Percentiles rank a stretch among this genome's conserved stretches.
Evolutionary conservation across 2,329 filamentous ascomycete genomes (phyloP).

Genomic region (Neopestalotiopsis sp.): DNA sequence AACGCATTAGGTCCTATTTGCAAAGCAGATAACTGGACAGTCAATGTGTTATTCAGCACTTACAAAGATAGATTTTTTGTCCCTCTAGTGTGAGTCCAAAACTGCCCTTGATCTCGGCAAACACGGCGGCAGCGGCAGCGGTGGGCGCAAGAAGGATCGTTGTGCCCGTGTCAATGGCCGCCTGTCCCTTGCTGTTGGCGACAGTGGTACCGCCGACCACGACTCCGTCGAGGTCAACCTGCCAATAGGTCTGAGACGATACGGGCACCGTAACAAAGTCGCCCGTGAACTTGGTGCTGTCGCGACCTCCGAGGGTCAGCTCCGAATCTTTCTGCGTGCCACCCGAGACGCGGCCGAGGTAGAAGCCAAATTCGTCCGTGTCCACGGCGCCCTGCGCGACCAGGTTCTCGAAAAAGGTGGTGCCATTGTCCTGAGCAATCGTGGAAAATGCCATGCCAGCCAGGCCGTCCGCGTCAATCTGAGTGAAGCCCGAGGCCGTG

Average conservation of each 20-base stretch:
- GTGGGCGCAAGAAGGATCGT: conserved; percentile 13
- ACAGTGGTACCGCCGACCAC: conserved; percentile 1
- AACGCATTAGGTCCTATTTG: not conserved
- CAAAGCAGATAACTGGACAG: not conserved
- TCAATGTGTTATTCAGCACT: not conserved
- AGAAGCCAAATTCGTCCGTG: conserved; percentile 38
- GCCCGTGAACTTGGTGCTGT: conserved; percentile 14
- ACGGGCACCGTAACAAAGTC: conserved; percentile 12
- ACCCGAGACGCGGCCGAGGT: conserved; percentile 29
- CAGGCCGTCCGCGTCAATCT: conserved; percentile 41
- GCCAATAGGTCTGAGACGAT: conserved; percentile 16
- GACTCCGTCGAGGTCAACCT: conserved; percentile 14
- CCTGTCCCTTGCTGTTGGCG: conserved; percentile 6
- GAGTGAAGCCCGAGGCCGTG: conserved; percentile 32
- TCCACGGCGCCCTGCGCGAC: conserved; percentile 36
- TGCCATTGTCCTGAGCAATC: conserved; percentile 36
- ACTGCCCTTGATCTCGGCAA: not conserved
- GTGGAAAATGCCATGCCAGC: conserved; percentile 40
- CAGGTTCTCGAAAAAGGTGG: conserved; percentile 40
- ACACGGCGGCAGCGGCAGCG: conserved; percentile 2
- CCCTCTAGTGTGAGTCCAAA: conserved; percentile 1
- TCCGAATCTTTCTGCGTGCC: conserved; percentile 10
- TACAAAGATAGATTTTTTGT: conserved; percentile 10
- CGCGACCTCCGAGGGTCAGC: conserved; percentile 15
- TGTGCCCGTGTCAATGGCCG: conserved; percentile 16